These are phyloP conservation scores for Lecanicillium sp. DNA, from an alignment of 2,329 filamentous ascomycete species.

Conservation along the genomic window DNA sequence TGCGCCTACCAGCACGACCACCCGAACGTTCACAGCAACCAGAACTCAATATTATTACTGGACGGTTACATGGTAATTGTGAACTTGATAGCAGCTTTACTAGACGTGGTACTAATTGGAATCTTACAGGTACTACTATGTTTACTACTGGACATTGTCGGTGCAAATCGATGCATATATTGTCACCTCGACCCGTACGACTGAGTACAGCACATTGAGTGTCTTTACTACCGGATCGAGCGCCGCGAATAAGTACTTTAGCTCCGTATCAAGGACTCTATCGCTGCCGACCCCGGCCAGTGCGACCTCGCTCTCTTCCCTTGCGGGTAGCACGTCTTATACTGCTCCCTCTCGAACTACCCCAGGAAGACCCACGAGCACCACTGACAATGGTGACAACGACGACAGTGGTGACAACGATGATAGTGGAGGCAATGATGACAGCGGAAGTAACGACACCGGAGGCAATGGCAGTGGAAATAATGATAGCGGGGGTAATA, in stretches of 20 bases:
- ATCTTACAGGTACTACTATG: slow-evolving; percentile 14
- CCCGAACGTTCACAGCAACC: slow-evolving; percentile 9
- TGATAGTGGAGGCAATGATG: background rate
- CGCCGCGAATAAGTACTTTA: slow-evolving; percentile 13
- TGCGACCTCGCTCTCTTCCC: slow-evolving; percentile 13
- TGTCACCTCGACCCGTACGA: slow-evolving; percentile 13
- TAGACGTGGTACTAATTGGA: too few relatives aligned
- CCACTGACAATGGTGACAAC: background rate
- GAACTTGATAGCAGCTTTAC: too few relatives aligned
- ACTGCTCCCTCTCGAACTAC: background rate
- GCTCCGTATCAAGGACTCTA: slow-evolving; percentile 12
- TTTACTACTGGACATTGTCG: slow-evolving; percentile 17
- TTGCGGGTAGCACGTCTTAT: slow-evolving; percentile 15
- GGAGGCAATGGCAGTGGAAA: background rate
- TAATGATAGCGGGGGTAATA: too few relatives aligned
- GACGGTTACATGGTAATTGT: slow-evolving; percentile 13
- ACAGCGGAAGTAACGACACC: background rate
- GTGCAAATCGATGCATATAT: slow-evolving; percentile 12
- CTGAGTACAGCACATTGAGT: slow-evolving; percentile 10
- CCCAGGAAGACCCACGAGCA: background rate
- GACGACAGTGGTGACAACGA: too few relatives aligned
- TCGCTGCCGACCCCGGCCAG: slow-evolving; percentile 13
- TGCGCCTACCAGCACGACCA: slow-evolving; percentile 11
- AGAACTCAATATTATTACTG: slow-evolving; percentile 14
- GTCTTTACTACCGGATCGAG: slow-evolving; percentile 14